Evolutionary conservation across 163 green algal species (phyloP), one percentile per base, ranked within the genome.

Genomic region (Chlorella variabilis): DNA sequence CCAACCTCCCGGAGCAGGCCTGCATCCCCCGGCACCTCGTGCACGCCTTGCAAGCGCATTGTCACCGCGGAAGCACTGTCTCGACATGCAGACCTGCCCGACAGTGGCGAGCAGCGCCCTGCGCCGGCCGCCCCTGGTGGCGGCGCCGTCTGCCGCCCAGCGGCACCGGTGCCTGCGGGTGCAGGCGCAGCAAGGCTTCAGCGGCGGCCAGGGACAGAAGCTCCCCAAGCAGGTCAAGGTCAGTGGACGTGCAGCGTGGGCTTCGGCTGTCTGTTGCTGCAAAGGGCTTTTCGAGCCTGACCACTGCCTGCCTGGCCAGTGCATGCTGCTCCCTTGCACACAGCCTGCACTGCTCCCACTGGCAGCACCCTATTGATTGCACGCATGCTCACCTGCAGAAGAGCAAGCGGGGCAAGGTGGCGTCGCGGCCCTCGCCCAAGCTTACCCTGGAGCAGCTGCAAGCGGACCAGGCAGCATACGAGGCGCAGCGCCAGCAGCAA

Each of bases 371-470:
- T 34, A 49, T 4, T 34, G 36, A 17, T 23, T 23, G 1, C 34
- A 6, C 23, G 6, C 11, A 39, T n/a, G 6, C 27, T 23, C 29
- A 38, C 41, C 31, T 39, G 69, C 71, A 87, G 77, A 75, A 78
- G 38, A 85, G 78, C 69, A 84, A 84, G 59, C 78, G 83, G 23
- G 77, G 83, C 48, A 87, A 87, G 77, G 48, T 77, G 20, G 41
- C 83, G 2, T 78, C 68, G 8, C 56, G 83, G 23, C 68, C 69
- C 17, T 75, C 56, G 15, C 83, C 67, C 15, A 58, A 84, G 62
- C 42, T 83, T 20, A 74, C 65, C 31, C 29, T 87, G n/a, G 56
- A 81, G 77, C 67, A 84, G 71, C 59, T 87, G 65, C 83, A 87
- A 36, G 58, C 68, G 23, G 76, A 87, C 17, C 49, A 84, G 45